A percentile compares a stretch with the other conserved stretches of the same genome.
Evolutionary conservation across 2,329 filamentous ascomycete species (phyloP).

Genomic region (Gaeumannomyces tritici): DNA sequence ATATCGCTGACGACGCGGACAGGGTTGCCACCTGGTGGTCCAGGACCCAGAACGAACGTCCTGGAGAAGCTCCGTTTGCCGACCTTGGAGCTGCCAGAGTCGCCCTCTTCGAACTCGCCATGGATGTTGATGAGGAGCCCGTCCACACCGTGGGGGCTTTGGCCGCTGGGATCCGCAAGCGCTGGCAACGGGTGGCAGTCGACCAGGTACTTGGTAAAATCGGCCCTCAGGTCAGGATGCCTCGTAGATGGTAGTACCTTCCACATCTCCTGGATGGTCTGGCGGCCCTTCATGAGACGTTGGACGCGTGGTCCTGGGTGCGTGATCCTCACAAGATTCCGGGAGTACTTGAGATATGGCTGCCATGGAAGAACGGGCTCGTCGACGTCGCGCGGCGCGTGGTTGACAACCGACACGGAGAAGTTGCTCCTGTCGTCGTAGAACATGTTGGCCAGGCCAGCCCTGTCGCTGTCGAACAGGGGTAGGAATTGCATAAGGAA

Average conservation of each 20-base stretch:
- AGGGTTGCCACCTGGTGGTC: constrained; percentile 49
- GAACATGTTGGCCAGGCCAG: constrained; percentile 50
- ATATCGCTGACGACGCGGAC: constrained; percentile 75
- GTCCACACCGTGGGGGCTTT: constrained; percentile 58
- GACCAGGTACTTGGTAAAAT: constrained; percentile 67
- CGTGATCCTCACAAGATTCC: constrained; percentile 66
- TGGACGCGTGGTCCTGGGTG: constrained; percentile 45
- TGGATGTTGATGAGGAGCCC: constrained; percentile 73
- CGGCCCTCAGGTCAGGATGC: constrained; percentile 60
- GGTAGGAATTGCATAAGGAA: constrained; percentile 68
- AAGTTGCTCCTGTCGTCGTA: constrained; percentile 73
- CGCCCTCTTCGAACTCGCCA: constrained; percentile 73
- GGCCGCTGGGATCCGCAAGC: constrained; percentile 58
- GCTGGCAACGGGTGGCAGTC: constrained; percentile 70
- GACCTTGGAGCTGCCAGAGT: constrained; percentile 42
- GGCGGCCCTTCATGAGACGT: constrained; percentile 55
- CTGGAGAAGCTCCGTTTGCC: constrained; percentile 73
- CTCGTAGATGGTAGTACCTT: constrained; percentile 59
- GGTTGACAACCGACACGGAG: constrained; percentile 63
- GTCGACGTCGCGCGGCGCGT: constrained; percentile 35
- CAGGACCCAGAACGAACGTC: constrained; percentile 70
- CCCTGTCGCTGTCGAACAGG: constrained; percentile 64
- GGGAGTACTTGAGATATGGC: constrained; percentile 65
- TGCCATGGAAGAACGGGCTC: constrained; percentile 52
- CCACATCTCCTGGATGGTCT: constrained; percentile 61